Conservation (phyloP, 805 yeast species). For the Sungouiozyma ichnusensis region DNA sequence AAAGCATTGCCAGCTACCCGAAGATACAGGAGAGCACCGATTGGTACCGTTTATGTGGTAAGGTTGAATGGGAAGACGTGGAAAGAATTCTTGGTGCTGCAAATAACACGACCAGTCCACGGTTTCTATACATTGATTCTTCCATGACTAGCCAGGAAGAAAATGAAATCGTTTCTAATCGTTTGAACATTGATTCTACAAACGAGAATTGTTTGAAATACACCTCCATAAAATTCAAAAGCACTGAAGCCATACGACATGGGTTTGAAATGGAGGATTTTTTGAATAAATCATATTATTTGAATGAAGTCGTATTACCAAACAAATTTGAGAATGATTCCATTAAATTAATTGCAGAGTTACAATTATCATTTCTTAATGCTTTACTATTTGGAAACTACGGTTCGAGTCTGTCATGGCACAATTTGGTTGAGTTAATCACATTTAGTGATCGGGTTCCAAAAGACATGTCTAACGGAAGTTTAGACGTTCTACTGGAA, state of each 20-base stretch:
- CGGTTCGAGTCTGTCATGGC: slow-evolving; percentile 59
- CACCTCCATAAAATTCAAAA: slow-evolving; percentile 21
- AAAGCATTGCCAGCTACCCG: slow-evolving; percentile 17
- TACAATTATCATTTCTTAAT: slow-evolving; percentile 41
- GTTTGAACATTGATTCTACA: no score
- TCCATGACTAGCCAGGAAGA: slow-evolving; percentile 24
- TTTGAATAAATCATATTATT: slow-evolving; percentile 53
- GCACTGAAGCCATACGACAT: slow-evolving; percentile 20
- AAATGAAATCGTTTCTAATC: no score
- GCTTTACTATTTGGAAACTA: slow-evolving; percentile 48
- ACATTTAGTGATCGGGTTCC: slow-evolving; percentile 10
- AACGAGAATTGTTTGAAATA: slow-evolving; percentile 11
- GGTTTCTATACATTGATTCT: slow-evolving; percentile 18
- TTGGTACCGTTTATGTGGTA: slow-evolving; percentile 12
- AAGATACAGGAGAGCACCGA: slow-evolving; percentile 11
- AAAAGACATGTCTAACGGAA: not conserved
- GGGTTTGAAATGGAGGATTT: slow-evolving; percentile 40
- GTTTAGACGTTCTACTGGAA: slow-evolving; percentile 1
- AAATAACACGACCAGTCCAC: not conserved
- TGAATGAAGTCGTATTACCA: slow-evolving; percentile 30
- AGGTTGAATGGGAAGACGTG: slow-evolving; percentile 12
- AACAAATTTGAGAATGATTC: slow-evolving; percentile 13
- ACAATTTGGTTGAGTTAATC: slow-evolving; percentile 36
- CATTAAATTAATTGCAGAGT: slow-evolving; percentile 35
- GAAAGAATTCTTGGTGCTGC: slow-evolving; percentile 1